Evolutionary conservation across 2,329 filamentous ascomycete genomes (phyloP), one percentile per base, ranked within the genome.

Genomic region (Fusarium paranaense): DNA sequence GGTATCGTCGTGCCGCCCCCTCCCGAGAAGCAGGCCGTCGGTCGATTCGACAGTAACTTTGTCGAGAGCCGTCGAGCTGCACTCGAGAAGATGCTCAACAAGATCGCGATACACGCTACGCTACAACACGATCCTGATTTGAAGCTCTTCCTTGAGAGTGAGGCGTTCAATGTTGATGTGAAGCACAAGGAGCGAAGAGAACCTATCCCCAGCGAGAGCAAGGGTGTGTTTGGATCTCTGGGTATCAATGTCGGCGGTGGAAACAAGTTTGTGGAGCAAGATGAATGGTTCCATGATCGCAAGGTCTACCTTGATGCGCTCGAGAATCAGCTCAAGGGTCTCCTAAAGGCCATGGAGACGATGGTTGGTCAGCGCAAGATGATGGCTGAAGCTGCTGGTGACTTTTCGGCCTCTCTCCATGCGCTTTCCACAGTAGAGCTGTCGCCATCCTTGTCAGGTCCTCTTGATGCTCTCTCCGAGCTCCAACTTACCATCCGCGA

Each of bases 201-300:
- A 68, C 94, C 94, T 3, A 91, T 95, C 62, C 88, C 97, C 5
- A 91, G 91, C 47, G 97, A 98, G 84, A 97, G 92, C 85, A 98
- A 98, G 85, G 95, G 97, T 63, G 93, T 98, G 86, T 90, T 98
- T 78, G 94, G 95, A 78, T 94, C 92, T 18, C 88, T 98, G 63
- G 94, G 95, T 25, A 89, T 97, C 71, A 93, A 89, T 72, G 91
- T 96, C 30, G 94, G 95, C 33, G 89, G 91, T 67, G 88, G 91
- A 63, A 92, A 89, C 78, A 99, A 99, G 83, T 99, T 99, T 84
- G 91, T 99, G 42, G 97, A 99, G 84, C 97, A 98, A 81, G 97
- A 99, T 81, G 97, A 99, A 85, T 99, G 96, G 97, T 99, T 99
- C 85, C 96, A 99, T 78, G 97, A 99, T 76, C 95, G 97, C 71